Evolutionary conservation across 306 rosid species (phyloP), one percentile per base, ranked within the genome.

Genomic region (barrel medic (Medicago truncatula)): DNA sequence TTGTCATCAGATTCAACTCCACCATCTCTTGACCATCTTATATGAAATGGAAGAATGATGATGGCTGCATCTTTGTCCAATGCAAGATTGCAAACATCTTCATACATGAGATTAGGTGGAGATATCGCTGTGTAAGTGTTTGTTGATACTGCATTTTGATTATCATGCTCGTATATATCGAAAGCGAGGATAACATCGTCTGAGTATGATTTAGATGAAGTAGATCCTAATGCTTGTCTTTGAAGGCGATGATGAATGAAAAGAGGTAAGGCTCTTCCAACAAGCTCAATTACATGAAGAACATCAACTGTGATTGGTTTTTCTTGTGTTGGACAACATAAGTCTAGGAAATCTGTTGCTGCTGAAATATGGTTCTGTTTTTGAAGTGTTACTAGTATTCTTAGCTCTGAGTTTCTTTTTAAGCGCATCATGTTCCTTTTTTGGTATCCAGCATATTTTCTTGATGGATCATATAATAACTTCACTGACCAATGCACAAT

Each of bases 61-160:
- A 87, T 52, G 36, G 87, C 79, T 4, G 88, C 67, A 11, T 36
- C 78, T 21, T 81, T 87, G 76, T 89, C 88, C 65, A 89, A 73
- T 1, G 91, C 93, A 0, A 87, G 77, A 68, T 70, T 40, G 52
- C 89, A 85, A 12, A 87, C 80, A 73, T 89, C 91, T 28, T 89
- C 91, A 14, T 74, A 74, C 93, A 89, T 87, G 13, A 71, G 76
- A 46, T 15, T 50, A 3, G 58, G 13, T 2, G 89, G 84, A 68
- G 89, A 81, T 56, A 89, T 81, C 53, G 88, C 85, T 13, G 93
- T 89, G 83, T 78, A 83, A n/a, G 84, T 67, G 74, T 47, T n/a
- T 1, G 72, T 38, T 15, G 78, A 17, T 4, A 38, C 79, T 0
- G 82, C 85, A 12, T 73, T 64, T 0, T 9, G n/a, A 14, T 76